Evolutionary conservation across 139 green algal genomes (phyloP), one percentile per base, ranked within the genome.

Genomic region (Mesotaenium endlicherianum): DNA sequence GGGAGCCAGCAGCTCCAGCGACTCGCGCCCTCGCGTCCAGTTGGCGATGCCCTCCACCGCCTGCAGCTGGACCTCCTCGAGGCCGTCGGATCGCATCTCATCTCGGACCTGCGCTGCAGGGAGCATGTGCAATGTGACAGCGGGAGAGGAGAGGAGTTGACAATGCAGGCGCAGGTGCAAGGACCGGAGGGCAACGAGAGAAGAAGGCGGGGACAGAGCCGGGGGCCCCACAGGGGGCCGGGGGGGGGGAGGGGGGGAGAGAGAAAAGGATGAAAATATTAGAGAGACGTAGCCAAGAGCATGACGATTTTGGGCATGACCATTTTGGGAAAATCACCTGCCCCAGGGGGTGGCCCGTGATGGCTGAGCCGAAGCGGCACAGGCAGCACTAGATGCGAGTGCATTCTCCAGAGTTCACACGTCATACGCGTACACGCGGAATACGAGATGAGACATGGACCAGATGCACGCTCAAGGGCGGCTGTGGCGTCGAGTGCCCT

Each of bases 21-120:
- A 60, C 31, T 78, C 70, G 4, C 4, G 4, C 3, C 36, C 36
- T 45, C 70, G 44, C 31, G 34, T 31, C 70, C 70, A 78, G 47
- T 78, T 45, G 70, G 70, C 39, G 70, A 78, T 49, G 20, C 36
- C 36, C 34, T 3, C 70, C 36, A 78, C 70, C 30, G 20, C 16
- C 31, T 78, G 34, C 70, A 57, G 31, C 5, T 49, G 70, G 14
- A 78, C 70, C 70, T 78, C 36, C 70, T 78, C 70, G 5, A 78
- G 70, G 4, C 70, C 70, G 31, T 78, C 70, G n/a, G 16, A 6
- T 31, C 34, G 26, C 70, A 78, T 78, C 30, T 39, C 41, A 45
- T 45, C 14, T 6, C 34, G 34, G 5, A 78, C 70, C 70, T 78
- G 17, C 34, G 43, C 60, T 4, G 38, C 8, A 39, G 38, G 64